These are phyloP conservation scores for Phaseolus lunatus DNA, from an alignment of 306 rosid species.

Conservation along the genomic window DNA sequence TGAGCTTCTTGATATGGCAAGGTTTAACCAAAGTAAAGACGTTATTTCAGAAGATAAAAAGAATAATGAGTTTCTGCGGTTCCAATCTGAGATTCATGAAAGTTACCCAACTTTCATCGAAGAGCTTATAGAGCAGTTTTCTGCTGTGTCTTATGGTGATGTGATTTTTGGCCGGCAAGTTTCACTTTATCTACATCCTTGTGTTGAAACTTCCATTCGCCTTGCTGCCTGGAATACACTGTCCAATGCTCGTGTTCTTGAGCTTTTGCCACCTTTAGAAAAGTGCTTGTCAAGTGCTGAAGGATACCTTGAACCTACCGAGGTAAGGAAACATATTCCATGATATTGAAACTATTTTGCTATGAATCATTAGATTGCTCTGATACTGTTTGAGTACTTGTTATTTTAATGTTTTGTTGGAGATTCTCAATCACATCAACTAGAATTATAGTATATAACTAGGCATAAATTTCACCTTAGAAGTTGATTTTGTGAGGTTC, in stretches of 20 bases:
- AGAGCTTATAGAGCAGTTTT: conserved; percentile 87
- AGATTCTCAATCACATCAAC: too few species aligned
- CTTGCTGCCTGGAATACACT: conserved; percentile 86
- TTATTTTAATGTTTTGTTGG: neutral
- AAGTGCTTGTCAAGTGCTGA: conserved; percentile 71
- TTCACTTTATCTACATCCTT: conserved; percentile 78
- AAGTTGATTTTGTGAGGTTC: too few species aligned
- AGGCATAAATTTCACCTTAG: too few species aligned
- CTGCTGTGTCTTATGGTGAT: conserved; percentile 92
- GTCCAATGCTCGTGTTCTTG: conserved; percentile 80
- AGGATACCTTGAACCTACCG: conserved; percentile 90
- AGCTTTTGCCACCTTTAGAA: conserved; percentile 83
- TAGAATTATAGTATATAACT: too few species aligned
- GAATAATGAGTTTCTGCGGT: conserved; percentile 64
- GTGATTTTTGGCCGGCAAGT: conserved; percentile 84
- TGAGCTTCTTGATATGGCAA: conserved; percentile 67
- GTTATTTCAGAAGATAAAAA: conserved; percentile 42
- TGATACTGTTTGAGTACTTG: neutral
- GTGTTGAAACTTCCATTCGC: conserved; percentile 76
- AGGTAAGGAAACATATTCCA: conserved; percentile 60
- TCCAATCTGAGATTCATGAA: conserved; percentile 76
- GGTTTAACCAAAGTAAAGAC: conserved; percentile 46
- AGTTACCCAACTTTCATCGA: conserved; percentile 81
- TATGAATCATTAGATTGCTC: neutral
- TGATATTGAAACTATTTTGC: conserved; percentile 14